Evolutionary conservation across 306 rosid species (phyloP).

Genomic region (Vicia faba): DNA sequence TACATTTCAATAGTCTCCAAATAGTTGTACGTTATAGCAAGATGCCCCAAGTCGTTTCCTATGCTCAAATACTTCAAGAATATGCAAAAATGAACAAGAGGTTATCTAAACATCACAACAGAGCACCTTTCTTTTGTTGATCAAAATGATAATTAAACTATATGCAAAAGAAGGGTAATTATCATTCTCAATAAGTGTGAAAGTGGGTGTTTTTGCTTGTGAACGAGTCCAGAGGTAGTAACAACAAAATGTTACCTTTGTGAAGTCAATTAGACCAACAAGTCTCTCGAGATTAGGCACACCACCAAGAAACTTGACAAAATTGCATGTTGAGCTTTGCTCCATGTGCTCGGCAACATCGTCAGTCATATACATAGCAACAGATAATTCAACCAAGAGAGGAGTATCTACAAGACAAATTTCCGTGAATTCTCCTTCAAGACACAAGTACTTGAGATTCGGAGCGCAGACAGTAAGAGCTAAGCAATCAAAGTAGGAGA

Average conservation of each 20-base stretch:
- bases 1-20: constrained; percentile 70
- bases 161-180: not conserved
- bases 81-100: constrained; percentile 12
- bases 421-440: constrained; percentile 89
- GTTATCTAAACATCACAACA: constrained; percentile 9
- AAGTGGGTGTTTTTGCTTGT: not conserved
- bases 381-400: constrained; percentile 58
- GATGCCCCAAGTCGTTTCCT: constrained; percentile 56
- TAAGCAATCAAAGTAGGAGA: constrained; percentile 66
- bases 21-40: constrained; percentile 53
- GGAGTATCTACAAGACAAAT: constrained; percentile 77
- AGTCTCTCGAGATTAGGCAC: constrained; percentile 85
- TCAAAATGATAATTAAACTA: constrained; percentile 21
- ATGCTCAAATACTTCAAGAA: constrained; percentile 82
- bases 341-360: constrained; percentile 65
- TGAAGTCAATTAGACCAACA: constrained; percentile 76
- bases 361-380: constrained; percentile 75
- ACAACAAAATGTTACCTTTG: constrained; percentile 63
- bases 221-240: not conserved
- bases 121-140: not conserved
- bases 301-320: constrained; percentile 77
- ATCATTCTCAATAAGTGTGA: not conserved
- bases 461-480: constrained; percentile 72
- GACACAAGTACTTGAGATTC: constrained; percentile 71
- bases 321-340: constrained; percentile 68